phyloP scores from a whole-genome alignment of 164 flowering plant species.

The Amborella trichopoda region DNA sequence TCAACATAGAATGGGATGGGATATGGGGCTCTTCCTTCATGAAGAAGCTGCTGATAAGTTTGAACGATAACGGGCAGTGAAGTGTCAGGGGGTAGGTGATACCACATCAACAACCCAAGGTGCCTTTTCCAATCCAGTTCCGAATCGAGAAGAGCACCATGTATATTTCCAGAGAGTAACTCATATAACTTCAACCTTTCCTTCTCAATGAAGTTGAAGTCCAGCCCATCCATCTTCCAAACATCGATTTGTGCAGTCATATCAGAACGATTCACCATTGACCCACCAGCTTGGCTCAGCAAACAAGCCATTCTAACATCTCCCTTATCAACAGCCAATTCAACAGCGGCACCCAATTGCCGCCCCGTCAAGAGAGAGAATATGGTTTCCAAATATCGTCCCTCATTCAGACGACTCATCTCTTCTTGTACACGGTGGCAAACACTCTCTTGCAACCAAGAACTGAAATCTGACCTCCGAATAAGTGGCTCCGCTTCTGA shows the following conservation, averaged over 20 bases:
- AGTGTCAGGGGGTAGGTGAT: constrained; percentile 66
- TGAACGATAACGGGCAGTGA: constrained; percentile 44
- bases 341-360: constrained; percentile 77
- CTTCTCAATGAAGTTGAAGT: constrained; percentile 77
- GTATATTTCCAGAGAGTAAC: constrained; percentile 86
- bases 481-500: constrained; percentile 73
- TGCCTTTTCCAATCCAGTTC: constrained; percentile 89
- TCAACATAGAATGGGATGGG: constrained; percentile 83
- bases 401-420: constrained; percentile 53
- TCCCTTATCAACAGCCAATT: constrained; percentile 72
- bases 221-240: constrained; percentile 82
- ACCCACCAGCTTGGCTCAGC: constrained; percentile 93
- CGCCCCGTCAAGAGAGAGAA: constrained; percentile 78
- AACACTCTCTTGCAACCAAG: constrained; percentile 95
- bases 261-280: constrained; percentile 59
- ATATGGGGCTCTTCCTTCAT: constrained; percentile 59
- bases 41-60: constrained; percentile 61
- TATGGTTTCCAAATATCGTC: constrained; percentile 51
- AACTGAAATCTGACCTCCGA: constrained; percentile 88
- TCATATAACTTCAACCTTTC: constrained; percentile 66
- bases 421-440: constrained; percentile 79
- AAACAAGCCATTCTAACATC: constrained; percentile 94
- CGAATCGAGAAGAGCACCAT: constrained; percentile 37
- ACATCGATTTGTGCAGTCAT: constrained; percentile 62
- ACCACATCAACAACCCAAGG: constrained; percentile 92